phyloP scores from a whole-genome alignment of 78 protist species.

The Polysphondylium violaceum region DNA sequence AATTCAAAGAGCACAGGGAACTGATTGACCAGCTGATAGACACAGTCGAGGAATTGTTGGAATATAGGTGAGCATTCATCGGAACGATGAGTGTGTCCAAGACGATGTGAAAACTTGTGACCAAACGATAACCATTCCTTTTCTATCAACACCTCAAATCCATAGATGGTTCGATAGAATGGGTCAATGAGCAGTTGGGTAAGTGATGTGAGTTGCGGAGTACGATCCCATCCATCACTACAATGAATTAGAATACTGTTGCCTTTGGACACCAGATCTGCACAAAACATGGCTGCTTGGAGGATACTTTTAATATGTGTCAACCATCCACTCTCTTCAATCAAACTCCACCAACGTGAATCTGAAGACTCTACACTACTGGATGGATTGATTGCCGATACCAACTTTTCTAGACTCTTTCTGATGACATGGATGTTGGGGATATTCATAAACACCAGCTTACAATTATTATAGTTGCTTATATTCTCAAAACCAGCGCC shows the following conservation, averaged over 20 bases:
- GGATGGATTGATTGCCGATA: background rate
- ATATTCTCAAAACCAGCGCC: slow-evolving; percentile 87
- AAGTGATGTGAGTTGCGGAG: slow-evolving; percentile 84
- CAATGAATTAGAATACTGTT: slow-evolving; percentile 77
- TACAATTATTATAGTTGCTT: slow-evolving; percentile 49
- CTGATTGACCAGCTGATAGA: slow-evolving; percentile 85
- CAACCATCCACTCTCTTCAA: slow-evolving; percentile 62
- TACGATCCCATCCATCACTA: slow-evolving; percentile 94
- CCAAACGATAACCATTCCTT: slow-evolving; percentile 96
- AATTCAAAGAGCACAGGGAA: slow-evolving; percentile 93
- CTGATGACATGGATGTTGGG: slow-evolving; percentile 95
- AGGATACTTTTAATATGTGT: slow-evolving; percentile 17
- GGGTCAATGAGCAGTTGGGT: slow-evolving; percentile 90
- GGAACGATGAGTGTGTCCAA: slow-evolving; percentile 22
- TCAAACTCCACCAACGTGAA: background rate
- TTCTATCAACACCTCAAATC: slow-evolving; percentile 89
- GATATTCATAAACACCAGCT: slow-evolving; percentile 83
- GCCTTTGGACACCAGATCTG: slow-evolving; percentile 41
- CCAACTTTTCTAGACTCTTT: slow-evolving; percentile 32
- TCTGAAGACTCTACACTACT: background rate
- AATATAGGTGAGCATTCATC: slow-evolving; percentile 92
- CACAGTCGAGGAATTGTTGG: slow-evolving; percentile 94
- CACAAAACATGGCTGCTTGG: slow-evolving; percentile 24
- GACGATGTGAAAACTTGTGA: slow-evolving; percentile 86
- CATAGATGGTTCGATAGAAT: slow-evolving; percentile 73